Conservation (phyloP, 129 eudicot genomes). For the Scalesia atractyloides region DNA sequence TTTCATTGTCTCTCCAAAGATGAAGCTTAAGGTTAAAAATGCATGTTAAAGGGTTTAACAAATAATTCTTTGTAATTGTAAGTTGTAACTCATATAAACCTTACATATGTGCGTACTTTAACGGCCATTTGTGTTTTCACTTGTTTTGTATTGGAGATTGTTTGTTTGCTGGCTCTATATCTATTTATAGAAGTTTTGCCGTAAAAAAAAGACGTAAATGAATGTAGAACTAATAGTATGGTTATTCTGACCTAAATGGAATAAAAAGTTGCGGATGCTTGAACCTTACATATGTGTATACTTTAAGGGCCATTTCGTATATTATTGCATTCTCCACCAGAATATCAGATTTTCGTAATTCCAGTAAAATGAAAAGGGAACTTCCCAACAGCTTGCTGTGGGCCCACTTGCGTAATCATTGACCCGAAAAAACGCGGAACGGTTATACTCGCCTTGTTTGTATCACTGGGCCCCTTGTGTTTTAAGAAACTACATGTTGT, state of each 20-base stretch:
- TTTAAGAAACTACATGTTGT: not conserved
- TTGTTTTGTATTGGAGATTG: too few species aligned
- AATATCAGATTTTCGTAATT: slow-evolving; percentile 1
- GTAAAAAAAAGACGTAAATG: not conserved
- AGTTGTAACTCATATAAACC: too few species aligned
- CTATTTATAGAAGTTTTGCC: too few species aligned
- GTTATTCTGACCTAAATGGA: not conserved
- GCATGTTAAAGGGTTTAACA: not conserved
- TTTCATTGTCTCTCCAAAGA: not conserved
- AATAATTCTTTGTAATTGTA: not conserved
- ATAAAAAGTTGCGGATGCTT: not conserved
- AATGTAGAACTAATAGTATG: slow-evolving; percentile 1
- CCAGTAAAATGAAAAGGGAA: slow-evolving; percentile 7
- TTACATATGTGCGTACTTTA: too few species aligned
- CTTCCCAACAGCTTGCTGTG: slow-evolving; percentile 29
- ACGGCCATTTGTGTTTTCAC: too few species aligned
- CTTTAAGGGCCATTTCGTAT: slow-evolving; percentile 19
- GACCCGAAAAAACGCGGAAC: slow-evolving; percentile 37
- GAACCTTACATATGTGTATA: not conserved
- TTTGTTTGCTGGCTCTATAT: too few species aligned
- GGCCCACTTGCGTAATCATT: slow-evolving; percentile 29
- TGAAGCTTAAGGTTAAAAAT: not conserved
- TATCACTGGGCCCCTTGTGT: slow-evolving; percentile 1
- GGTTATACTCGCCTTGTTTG: not conserved
- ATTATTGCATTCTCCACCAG: not conserved